These are phyloP conservation scores for Tetrahymena malaccensis DNA, from an alignment of 73 alveolate species.

Conservation along the genomic window DNA sequence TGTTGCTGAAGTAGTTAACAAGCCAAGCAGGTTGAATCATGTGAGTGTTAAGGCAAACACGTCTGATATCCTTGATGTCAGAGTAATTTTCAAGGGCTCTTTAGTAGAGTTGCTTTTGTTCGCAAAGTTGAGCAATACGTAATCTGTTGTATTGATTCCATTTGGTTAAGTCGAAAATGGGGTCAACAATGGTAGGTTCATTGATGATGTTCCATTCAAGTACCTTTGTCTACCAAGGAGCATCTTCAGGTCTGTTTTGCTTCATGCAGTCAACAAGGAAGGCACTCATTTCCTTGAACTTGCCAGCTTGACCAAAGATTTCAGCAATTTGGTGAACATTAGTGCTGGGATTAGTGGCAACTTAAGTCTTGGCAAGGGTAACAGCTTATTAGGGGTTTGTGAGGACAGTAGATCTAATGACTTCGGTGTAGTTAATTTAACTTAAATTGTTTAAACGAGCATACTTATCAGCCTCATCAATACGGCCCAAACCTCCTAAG, in stretches of 20 bases:
- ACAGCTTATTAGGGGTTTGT: slow-evolving; percentile 86
- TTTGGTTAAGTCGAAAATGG: slow-evolving; percentile 81
- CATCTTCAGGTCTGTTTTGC: slow-evolving; percentile 94
- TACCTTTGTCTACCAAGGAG: slow-evolving; percentile 94
- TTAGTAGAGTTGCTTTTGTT: slow-evolving; percentile 87
- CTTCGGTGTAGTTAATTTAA: slow-evolving; percentile 72
- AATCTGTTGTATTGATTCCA: slow-evolving; percentile 92
- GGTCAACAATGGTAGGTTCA: slow-evolving; percentile 95
- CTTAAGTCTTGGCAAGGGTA: slow-evolving; percentile 82
- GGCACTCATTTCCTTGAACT: slow-evolving; percentile 93
- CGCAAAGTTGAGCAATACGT: slow-evolving; percentile 93
- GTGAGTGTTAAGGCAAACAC: slow-evolving; percentile 91
- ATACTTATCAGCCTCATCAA: slow-evolving; percentile 82
- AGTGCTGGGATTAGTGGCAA: slow-evolving; percentile 76
- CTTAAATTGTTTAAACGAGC: slow-evolving; percentile 64
- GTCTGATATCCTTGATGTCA: slow-evolving; percentile 84
- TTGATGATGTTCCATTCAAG: slow-evolving; percentile 84
- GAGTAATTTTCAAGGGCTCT: slow-evolving; percentile 94
- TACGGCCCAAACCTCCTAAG: slow-evolving; percentile 83
- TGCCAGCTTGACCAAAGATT: slow-evolving; percentile 43
- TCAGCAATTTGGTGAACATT: slow-evolving; percentile 64
- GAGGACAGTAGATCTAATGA: slow-evolving; percentile 69
- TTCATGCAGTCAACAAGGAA: slow-evolving; percentile 88
- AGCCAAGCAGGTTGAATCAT: slow-evolving; percentile 83
- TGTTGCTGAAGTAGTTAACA: slow-evolving; percentile 75